Conservation (phyloP, 2,329 filamentous ascomycete species). For the Aspergillus hortae region DNA sequence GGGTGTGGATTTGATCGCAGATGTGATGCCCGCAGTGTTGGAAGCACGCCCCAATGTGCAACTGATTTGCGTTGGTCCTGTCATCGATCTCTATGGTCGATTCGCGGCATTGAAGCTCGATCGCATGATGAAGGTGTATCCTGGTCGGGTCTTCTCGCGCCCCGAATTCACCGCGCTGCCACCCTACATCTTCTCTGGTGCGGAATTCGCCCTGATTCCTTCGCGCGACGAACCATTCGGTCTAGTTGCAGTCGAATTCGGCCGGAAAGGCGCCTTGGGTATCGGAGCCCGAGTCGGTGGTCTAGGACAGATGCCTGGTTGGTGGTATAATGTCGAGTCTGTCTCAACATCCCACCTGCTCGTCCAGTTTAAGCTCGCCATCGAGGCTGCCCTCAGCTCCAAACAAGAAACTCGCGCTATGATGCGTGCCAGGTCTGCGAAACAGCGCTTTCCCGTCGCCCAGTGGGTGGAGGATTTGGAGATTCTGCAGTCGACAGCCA, state of each 20-base stretch:
- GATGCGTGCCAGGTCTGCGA: conserved; percentile 63
- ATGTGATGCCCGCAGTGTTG: conserved; percentile 62
- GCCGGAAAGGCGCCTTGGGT: conserved; percentile 64
- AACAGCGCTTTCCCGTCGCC: conserved; percentile 64
- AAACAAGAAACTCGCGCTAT: conserved; percentile 53
- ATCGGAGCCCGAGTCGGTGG: conserved; percentile 65
- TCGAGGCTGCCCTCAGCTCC: conserved; percentile 57
- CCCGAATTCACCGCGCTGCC: conserved; percentile 65
- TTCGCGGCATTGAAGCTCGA: conserved; percentile 64
- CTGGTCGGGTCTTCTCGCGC: conserved; percentile 63
- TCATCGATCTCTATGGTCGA: conserved; percentile 67
- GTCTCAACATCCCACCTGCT: conserved; percentile 61
- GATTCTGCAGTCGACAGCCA: conserved; percentile 58
- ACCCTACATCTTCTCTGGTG: conserved; percentile 64
- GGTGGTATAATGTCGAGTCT: conserved; percentile 68
- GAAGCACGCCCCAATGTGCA: conserved; percentile 59
- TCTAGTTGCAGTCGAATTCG: conserved; percentile 66
- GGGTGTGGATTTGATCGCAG: conserved; percentile 66
- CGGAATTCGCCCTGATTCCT: conserved; percentile 66
- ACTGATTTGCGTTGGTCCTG: conserved; percentile 61
- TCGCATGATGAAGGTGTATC: conserved; percentile 63
- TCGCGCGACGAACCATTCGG: conserved; percentile 69
- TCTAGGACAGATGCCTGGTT: conserved; percentile 67
- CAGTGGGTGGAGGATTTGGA: conserved; percentile 65
- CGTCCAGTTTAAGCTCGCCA: conserved; percentile 63